Evolutionary conservation across 768 basidiomycete species (phyloP).

Genomic region (Leccinum longicurvipes): DNA sequence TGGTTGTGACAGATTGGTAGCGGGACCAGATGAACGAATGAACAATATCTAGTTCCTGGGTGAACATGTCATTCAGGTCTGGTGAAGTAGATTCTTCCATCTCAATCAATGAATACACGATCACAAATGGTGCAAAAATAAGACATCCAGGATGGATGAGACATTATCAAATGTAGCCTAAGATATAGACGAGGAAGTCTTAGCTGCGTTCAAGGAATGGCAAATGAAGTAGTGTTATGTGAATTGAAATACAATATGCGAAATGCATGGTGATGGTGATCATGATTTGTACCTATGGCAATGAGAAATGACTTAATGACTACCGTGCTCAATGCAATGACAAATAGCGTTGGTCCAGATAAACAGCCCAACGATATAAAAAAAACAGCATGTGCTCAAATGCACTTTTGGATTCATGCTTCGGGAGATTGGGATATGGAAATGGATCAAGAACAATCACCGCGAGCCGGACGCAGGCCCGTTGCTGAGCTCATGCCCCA

Average conservation of each 20-base stretch:
- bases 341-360: not conserved
- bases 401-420: slow-evolving; percentile 6
- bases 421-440: not conserved
- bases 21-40: not conserved
- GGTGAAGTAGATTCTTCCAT: not conserved
- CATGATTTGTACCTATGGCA: not conserved
- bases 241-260: not conserved
- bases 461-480: slow-evolving; percentile 45
- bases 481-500: slow-evolving; percentile 70
- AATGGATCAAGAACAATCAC: slow-evolving; percentile 10
- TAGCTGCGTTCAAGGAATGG: not conserved
- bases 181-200: not conserved
- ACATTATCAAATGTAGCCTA: not conserved
- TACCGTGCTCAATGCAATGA: not conserved
- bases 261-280: not conserved
- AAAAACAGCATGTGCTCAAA: not conserved
- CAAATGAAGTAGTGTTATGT: not conserved
- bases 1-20: not conserved
- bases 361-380: not conserved
- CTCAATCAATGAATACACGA: not conserved
- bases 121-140: not conserved
- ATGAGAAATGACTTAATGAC: not conserved
- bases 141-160: not conserved
- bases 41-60: not conserved
- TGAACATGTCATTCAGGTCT: not conserved